Evolutionary conservation across 2,329 filamentous ascomycete genomes (phyloP).

Genomic region (Penicillium sp.): DNA sequence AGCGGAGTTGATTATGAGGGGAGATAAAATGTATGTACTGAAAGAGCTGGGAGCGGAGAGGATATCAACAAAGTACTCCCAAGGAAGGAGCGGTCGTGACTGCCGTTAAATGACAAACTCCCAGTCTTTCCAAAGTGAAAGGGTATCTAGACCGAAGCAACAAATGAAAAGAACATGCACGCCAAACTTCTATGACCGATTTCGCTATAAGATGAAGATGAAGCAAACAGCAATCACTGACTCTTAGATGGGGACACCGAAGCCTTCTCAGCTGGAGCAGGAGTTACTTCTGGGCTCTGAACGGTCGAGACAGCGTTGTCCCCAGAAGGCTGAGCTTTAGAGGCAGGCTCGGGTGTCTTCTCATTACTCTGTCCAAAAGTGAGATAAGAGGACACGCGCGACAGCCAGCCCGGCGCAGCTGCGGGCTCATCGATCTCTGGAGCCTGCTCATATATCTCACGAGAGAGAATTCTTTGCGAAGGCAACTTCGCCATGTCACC

Average conservation of each 20-base stretch:
- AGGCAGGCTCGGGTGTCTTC: constrained; percentile 7
- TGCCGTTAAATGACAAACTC: background rate
- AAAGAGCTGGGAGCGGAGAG: constrained; percentile 1
- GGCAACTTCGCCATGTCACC: constrained; percentile 30
- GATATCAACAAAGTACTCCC: background rate
- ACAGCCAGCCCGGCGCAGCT: constrained; percentile 33
- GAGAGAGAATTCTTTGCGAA: constrained; percentile 39
- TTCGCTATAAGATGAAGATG: background rate
- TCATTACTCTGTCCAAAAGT: constrained; percentile 25
- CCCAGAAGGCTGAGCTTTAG: constrained; percentile 7
- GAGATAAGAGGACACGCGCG: constrained; percentile 36
- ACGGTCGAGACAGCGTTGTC: constrained; percentile 3
- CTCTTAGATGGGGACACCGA: constrained; percentile 1
- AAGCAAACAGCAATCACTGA: background rate
- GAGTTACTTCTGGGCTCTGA: background rate
- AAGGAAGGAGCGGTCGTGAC: background rate
- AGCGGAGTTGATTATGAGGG: background rate
- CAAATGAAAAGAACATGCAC: constrained; percentile 4
- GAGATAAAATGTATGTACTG: constrained; percentile 1
- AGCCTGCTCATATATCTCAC: constrained; percentile 40
- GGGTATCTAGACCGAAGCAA: constrained; percentile 19
- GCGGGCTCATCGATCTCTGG: constrained; percentile 13
- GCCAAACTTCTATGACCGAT: background rate
- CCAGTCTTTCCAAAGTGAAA: constrained; percentile 8
- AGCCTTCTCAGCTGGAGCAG: background rate